Conservation (phyloP, 768 basidiomycete species). For the Mycena galopus region DNA sequence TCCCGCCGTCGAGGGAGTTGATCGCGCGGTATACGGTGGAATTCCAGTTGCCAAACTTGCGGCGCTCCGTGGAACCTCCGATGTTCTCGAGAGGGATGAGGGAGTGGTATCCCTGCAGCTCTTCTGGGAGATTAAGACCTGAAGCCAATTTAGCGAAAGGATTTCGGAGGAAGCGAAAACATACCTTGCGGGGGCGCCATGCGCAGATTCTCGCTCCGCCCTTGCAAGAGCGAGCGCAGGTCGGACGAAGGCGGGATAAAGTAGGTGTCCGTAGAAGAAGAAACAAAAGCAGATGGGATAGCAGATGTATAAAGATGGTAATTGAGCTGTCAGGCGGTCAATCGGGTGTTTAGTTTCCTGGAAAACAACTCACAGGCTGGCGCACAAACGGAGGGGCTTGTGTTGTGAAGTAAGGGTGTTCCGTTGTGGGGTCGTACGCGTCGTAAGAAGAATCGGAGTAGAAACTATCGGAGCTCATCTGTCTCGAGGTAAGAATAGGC, state of each 20-base stretch:
- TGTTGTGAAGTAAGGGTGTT: conserved; percentile 57
- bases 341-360: neutral
- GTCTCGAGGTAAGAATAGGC: conserved; percentile 7
- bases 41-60: conserved; percentile 88
- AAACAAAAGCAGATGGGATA: conserved; percentile 67
- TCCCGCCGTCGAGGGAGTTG: conserved; percentile 78
- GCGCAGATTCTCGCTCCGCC: conserved; percentile 77
- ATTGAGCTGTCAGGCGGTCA: conserved; percentile 70
- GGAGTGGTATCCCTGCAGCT: conserved; percentile 92
- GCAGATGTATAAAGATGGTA: conserved; percentile 92
- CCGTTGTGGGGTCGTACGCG: conserved; percentile 50
- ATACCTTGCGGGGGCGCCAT: conserved; percentile 56
- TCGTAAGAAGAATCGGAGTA: conserved; percentile 50
- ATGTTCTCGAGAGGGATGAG: conserved; percentile 82
- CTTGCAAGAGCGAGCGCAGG: conserved; percentile 59
- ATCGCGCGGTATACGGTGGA: conserved; percentile 89
- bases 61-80: conserved; percentile 62
- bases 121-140: conserved; percentile 80
- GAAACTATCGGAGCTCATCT: conserved; percentile 31
- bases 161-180: neutral
- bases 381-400: conserved; percentile 63
- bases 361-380: conserved; percentile 70
- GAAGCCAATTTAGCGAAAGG: conserved; percentile 46
- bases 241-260: conserved; percentile 72
- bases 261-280: conserved; percentile 64